Percentiles rank a stretch among this genome's conserved stretches.
Conservation (phyloP, 805 yeast species). For the Komagataella mondaviorum region DNA sequence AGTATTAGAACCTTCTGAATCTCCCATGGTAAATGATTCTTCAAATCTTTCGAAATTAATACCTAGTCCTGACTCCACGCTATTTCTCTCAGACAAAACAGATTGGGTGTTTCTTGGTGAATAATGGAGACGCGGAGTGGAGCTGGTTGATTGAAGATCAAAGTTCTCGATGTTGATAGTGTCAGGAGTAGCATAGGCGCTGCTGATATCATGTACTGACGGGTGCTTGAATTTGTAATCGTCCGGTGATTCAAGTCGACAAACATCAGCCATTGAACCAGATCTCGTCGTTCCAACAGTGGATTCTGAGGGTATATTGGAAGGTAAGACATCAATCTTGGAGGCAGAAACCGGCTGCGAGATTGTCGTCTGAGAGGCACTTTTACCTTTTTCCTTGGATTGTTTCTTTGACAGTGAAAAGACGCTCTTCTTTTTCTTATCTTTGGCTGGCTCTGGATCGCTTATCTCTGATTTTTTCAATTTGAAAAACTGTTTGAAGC, state of each 20-base stretch:
- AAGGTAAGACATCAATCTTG: not conserved
- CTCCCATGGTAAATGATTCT: not conserved
- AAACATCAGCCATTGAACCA: not conserved
- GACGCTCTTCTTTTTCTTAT: not conserved
- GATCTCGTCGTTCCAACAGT: not conserved
- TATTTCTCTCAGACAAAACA: not conserved
- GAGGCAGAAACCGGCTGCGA: not conserved
- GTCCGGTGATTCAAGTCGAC: not conserved
- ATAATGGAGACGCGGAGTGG: not conserved
- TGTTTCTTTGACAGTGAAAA: not conserved
- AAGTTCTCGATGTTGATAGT: not conserved
- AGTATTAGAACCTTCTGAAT: slow-evolving; percentile 1
- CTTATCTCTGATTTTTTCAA: not conserved
- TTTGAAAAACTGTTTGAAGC: not conserved
- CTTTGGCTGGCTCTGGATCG: not conserved
- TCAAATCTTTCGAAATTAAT: slow-evolving; percentile 1
- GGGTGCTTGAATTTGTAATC: not conserved
- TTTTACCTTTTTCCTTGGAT: not conserved
- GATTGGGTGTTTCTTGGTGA: not conserved
- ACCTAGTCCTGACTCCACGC: not conserved
- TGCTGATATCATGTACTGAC: not conserved
- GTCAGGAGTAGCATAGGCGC: not conserved
- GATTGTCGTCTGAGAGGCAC: not conserved
- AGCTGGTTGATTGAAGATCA: not conserved
- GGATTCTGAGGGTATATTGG: not conserved